Percentiles rank a stretch among this genome's conserved stretches.
phyloP scores from a whole-genome alignment of 306 rosid species.

The Trifolium repens region DNA sequence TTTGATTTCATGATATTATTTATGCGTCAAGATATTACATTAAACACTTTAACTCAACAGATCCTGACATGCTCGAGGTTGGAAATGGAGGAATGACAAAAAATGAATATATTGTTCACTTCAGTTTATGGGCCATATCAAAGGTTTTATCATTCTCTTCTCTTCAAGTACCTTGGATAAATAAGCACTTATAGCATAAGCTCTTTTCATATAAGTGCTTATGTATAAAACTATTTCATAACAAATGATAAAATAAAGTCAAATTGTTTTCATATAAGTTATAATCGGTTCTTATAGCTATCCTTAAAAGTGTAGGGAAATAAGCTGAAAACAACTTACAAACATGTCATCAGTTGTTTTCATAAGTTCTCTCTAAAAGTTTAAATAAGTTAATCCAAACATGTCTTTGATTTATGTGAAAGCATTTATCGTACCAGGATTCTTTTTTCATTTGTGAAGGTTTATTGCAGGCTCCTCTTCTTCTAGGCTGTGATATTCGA shows the following conservation, averaged over 20 bases:
- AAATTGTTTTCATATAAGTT: too few relatives aligned
- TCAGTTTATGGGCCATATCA: conserved; percentile 95
- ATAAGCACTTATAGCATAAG: too few relatives aligned
- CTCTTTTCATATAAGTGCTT: too few relatives aligned
- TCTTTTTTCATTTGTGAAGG: conserved; percentile 26
- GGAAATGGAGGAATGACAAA: conserved; percentile 97
- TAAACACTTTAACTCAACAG: conserved; percentile 50
- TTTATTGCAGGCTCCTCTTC: conserved; percentile 89
- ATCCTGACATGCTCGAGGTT: conserved; percentile 98
- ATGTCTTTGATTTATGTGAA: not conserved
- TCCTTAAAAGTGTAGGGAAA: too few relatives aligned
- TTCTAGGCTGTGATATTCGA: conserved; percentile 90
- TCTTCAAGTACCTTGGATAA: conserved; percentile 7
- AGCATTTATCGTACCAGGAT: not conserved
- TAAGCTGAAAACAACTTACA: too few relatives aligned
- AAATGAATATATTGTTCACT: conserved; percentile 86
- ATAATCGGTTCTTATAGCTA: too few relatives aligned
- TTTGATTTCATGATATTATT: not conserved
- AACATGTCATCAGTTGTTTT: too few relatives aligned
- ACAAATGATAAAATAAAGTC: too few relatives aligned
- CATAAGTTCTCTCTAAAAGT: too few relatives aligned
- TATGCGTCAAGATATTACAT: conserved; percentile 4
- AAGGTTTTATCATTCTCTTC: conserved; percentile 56
- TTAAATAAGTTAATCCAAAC: too few relatives aligned
- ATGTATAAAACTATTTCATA: too few relatives aligned